Conservation (phyloP, 2,329 filamentous ascomycete genomes). For the Pseudocercospora pini-densiflorae region DNA sequence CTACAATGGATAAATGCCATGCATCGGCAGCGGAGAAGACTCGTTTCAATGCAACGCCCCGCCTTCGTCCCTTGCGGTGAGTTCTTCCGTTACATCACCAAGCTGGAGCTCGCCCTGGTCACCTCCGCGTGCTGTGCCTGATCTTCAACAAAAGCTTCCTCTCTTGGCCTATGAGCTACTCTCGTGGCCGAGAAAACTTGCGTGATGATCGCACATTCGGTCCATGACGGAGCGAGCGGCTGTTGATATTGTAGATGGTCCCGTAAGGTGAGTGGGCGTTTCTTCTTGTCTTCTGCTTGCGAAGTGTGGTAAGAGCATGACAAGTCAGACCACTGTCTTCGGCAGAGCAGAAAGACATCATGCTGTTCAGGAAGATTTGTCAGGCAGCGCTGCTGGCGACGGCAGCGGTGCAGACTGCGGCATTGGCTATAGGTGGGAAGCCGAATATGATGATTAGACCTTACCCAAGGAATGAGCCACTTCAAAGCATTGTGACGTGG, state of each 20-base stretch:
- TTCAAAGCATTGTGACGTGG: conserved; percentile 69
- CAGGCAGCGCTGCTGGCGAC: conserved; percentile 33
- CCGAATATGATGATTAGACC: conserved; percentile 55
- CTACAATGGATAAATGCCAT: neutral
- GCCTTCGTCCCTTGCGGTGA: conserved; percentile 9
- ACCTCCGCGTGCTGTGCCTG: conserved; percentile 21
- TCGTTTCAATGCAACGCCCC: conserved; percentile 12
- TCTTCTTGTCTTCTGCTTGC: neutral
- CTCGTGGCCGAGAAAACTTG: conserved; percentile 4
- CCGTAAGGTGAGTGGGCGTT: neutral
- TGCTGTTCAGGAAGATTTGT: conserved; percentile 34
- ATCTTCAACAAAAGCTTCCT: conserved; percentile 24
- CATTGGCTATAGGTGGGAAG: conserved; percentile 55
- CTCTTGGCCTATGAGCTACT: conserved; percentile 6
- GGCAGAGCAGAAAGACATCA: neutral
- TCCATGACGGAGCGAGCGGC: conserved; percentile 19
- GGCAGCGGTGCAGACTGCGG: conserved; percentile 35
- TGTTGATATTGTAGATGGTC: neutral
- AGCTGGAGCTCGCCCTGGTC: conserved; percentile 15
- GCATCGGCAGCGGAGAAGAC: conserved; percentile 20
- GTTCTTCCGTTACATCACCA: conserved; percentile 24
- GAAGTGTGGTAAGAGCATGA: neutral
- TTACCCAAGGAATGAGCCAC: conserved; percentile 51
- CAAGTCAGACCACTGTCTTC: neutral
- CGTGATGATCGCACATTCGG: conserved; percentile 12